phyloP scores from a whole-genome alignment of 768 basidiomycete genomes.

The Russula virescens region DNA sequence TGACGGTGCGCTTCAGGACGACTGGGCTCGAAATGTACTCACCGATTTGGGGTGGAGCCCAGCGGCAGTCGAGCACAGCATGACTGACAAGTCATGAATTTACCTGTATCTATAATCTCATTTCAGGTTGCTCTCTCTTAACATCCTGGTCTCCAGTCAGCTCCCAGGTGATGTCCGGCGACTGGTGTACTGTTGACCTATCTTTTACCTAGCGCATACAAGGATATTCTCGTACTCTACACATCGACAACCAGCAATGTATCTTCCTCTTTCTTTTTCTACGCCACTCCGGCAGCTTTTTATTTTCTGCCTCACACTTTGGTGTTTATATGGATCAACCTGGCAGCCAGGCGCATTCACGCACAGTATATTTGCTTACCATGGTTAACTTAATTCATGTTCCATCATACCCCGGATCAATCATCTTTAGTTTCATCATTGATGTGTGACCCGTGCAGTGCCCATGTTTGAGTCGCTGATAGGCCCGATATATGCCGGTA shows the following conservation, averaged over 20 bases:
- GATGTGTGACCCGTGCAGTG: background rate
- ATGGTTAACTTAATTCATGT: conserved; percentile 20
- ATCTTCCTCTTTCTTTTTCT: background rate
- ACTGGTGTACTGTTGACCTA: background rate
- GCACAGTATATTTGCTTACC: conserved; percentile 15
- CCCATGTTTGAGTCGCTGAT: background rate
- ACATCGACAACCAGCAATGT: conserved; percentile 5
- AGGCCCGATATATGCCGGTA: background rate
- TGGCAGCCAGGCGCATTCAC: conserved; percentile 15
- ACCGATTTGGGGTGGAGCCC: conserved; percentile 40
- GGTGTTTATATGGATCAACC: conserved; percentile 16
- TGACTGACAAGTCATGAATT: background rate
- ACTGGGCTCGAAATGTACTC: conserved; percentile 73
- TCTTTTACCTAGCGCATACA: background rate
- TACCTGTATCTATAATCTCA: conserved; percentile 3
- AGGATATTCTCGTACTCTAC: background rate
- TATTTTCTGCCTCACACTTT: conserved; percentile 1
- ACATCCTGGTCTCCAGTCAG: conserved; percentile 1
- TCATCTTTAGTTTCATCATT: background rate
- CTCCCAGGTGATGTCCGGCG: background rate
- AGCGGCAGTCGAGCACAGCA: conserved; percentile 3
- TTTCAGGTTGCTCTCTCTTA: conserved; percentile 4
- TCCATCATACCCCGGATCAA: conserved; percentile 11
- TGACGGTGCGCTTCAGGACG: conserved; percentile 36
- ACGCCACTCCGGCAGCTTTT: background rate